Evolutionary conservation across 345 rosid species (phyloP), one percentile per base, ranked within the genome.

Genomic region (Salix exigua): DNA sequence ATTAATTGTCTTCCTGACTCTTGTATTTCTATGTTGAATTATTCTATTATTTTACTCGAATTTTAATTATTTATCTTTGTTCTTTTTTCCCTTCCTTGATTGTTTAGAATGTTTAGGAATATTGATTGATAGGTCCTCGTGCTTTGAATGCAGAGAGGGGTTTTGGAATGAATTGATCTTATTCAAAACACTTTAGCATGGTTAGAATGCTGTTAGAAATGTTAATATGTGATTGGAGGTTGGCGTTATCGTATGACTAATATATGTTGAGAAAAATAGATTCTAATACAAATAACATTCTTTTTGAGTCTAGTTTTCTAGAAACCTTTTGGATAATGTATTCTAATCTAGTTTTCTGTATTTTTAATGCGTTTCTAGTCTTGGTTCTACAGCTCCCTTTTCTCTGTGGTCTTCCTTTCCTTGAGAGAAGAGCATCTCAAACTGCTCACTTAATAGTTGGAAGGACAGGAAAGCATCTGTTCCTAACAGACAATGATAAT

Each of bases 361-460:
- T 26, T 6, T 35, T 69, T 23, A 38, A 11, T 55, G 17, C 23
- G 13, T 6, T 38, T 72, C 8, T 3, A 6, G 17, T 72, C 3
- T 82, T 73, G 46, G 48, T 85, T 65, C 35, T 69, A 73, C 86
- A 91, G 99, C 89, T 93, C 68, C 97, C 99, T n/a, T 63, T 95
- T 80, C 95, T 93, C 23, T 91, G 95, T 71, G 99, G 97, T 79
- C 89, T 93, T 77, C 90, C 94, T 66, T 91, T 93, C 88, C 97
- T 95, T 33, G 99, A 94, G 86, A 87, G 87, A 74, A 87, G 88
- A 80, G 99, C 96, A 55, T 86, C 97, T 78, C 90, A 91, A 83
- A 88, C 94, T 48, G 97, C 99, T 55, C 97, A 91, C 69, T 80
- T 95, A 68, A 79, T 94, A 77, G 98, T 80, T 78, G 99, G 98